These are phyloP conservation scores for Smittium culicis DNA, from an alignment of 371 early-diverging fungal genomes.

Conservation along the genomic window DNA sequence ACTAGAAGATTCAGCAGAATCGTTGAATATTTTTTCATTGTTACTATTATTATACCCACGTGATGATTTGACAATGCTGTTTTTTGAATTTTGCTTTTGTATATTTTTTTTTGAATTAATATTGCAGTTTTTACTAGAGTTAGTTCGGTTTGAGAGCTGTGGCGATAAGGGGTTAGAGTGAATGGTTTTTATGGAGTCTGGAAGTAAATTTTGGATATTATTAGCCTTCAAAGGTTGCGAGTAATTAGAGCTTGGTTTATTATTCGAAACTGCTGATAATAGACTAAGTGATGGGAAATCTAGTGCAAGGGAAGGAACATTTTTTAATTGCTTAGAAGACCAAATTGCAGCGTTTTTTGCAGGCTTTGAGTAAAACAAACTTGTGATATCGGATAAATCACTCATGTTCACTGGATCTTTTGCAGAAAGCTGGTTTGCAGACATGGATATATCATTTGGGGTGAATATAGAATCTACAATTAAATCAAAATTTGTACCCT, in stretches of 20 bases:
- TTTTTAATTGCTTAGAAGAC: background rate
- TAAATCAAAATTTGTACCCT: background rate
- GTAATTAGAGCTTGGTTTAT: background rate
- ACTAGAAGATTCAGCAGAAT: background rate
- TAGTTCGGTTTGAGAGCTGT: too few species aligned
- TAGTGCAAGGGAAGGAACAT: background rate
- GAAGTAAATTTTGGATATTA: background rate
- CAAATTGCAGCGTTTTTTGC: background rate
- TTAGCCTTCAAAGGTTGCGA: background rate
- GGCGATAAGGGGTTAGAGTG: background rate
- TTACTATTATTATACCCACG: too few species aligned
- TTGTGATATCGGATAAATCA: too few species aligned
- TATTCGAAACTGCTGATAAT: background rate
- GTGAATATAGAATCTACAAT: conserved; percentile 1
- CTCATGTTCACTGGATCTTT: too few species aligned
- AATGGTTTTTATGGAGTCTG: too few species aligned
- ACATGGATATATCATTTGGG: background rate
- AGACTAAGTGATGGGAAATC: background rate
- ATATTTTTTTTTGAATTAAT: background rate
- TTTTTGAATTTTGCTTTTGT: background rate
- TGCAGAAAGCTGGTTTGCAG: background rate
- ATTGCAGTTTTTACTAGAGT: background rate
- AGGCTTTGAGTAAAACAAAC: too few species aligned
- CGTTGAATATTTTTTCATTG: background rate
- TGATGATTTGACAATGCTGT: background rate